Conservation (phyloP, 2,329 filamentous ascomycete genomes). For the Cadophora sp. region DNA sequence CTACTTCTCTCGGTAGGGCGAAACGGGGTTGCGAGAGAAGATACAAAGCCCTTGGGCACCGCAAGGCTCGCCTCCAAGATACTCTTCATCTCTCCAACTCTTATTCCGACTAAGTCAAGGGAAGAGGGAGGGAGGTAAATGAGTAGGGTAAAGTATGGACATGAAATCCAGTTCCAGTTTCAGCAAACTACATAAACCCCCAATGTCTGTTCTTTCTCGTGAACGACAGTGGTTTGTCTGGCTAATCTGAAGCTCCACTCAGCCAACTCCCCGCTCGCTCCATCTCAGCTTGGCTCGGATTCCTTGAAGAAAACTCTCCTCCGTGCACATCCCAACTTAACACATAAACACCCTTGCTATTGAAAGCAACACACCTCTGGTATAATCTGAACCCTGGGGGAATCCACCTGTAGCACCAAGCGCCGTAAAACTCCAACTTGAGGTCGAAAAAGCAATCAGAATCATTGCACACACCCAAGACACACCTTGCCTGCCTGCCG, state of each 20-base stretch:
- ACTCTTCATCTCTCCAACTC: too few species aligned
- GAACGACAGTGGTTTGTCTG: slow-evolving; percentile 16
- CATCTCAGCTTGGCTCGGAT: neutral
- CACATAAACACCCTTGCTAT: slow-evolving; percentile 5
- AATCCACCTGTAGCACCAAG: slow-evolving; percentile 15
- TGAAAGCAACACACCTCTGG: slow-evolving; percentile 15
- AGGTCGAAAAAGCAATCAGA: neutral
- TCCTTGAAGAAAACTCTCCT: too few species aligned
- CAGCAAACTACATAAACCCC: slow-evolving; percentile 1
- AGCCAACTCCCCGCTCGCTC: neutral
- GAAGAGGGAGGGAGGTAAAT: neutral
- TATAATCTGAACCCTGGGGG: slow-evolving; percentile 5
- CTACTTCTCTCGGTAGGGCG: too few species aligned
- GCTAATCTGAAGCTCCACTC: neutral
- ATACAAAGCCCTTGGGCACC: too few species aligned
- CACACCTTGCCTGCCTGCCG: slow-evolving; percentile 13
- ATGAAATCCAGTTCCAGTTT: slow-evolving; percentile 8
- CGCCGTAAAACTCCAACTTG: slow-evolving; percentile 9
- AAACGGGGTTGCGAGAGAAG: too few species aligned
- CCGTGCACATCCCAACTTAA: too few species aligned
- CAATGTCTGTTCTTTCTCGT: neutral
- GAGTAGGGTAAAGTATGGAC: neutral
- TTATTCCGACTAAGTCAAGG: too few species aligned
- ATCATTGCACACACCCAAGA: slow-evolving; percentile 7
- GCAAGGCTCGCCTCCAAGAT: too few species aligned